Percentiles rank a stretch among this genome's conserved stretches.
Evolutionary conservation across 2,329 filamentous ascomycete genomes (phyloP).

Genomic region (Cladosporium sp.): DNA sequence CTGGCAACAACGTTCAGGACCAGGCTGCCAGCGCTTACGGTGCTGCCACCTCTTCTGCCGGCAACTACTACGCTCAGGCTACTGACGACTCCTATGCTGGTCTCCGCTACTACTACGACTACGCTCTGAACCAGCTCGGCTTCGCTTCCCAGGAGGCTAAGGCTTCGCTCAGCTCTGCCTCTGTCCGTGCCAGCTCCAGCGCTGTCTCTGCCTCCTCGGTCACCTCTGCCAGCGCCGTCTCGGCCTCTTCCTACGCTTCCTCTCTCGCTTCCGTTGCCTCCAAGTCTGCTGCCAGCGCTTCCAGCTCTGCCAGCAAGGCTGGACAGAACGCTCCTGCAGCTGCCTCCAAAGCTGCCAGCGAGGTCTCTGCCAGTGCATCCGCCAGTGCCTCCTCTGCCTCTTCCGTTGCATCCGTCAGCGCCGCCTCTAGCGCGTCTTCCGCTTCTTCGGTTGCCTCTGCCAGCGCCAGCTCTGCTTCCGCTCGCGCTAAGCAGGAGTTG

Average conservation of each 20-base stretch:
- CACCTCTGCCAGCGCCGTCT: conserved; percentile 33
- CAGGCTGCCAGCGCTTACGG: conserved; percentile 46
- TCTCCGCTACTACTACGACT: conserved; percentile 44
- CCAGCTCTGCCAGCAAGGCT: conserved; percentile 23
- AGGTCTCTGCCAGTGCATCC: conserved; percentile 38
- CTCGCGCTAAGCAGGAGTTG: conserved; percentile 49
- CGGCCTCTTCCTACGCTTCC: conserved; percentile 35
- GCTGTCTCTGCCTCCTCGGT: conserved; percentile 29
- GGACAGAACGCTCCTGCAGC: conserved; percentile 28
- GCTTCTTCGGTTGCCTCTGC: conserved; percentile 37
- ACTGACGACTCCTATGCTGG: conserved; percentile 61
- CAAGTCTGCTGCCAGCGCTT: conserved; percentile 29
- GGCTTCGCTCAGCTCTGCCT: conserved; percentile 40
- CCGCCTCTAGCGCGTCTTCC: conserved; percentile 37
- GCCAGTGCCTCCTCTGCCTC: conserved; percentile 32
- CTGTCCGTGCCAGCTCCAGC: conserved; percentile 29
- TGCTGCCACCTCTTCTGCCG: conserved; percentile 57
- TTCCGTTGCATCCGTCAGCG: conserved; percentile 32
- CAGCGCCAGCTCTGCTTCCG: conserved; percentile 33
- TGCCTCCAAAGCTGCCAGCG: conserved; percentile 38
- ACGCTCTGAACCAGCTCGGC: conserved; percentile 49
- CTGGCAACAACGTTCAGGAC: conserved; percentile 61
- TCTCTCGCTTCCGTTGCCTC: conserved; percentile 31
- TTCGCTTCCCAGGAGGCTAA: conserved; percentile 45
- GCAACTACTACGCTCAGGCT: conserved; percentile 75